These are phyloP conservation scores for Phytophthora nicotianae DNA, from an alignment of 352 stramenopile species.

Conservation along the genomic window DNA sequence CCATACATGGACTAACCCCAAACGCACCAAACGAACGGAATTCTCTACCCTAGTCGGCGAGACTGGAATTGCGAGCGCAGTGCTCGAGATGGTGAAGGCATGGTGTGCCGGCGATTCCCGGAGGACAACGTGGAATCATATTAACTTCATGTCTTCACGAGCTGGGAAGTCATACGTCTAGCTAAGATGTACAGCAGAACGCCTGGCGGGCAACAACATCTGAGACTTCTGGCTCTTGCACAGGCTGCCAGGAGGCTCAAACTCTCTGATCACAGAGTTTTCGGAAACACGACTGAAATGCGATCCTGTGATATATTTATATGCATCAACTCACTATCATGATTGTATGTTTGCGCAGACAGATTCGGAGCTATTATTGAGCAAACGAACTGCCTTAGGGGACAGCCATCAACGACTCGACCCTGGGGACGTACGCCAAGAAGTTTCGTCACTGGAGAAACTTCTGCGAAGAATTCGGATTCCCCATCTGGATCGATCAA, in stretches of 20 bases:
- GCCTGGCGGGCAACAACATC: not conserved
- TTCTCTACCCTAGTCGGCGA: too few relatives aligned
- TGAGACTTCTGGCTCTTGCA: not conserved
- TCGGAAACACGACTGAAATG: not conserved
- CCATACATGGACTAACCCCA: too few relatives aligned
- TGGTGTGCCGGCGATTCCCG: not conserved
- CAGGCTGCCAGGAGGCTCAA: not conserved
- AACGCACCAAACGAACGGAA: too few relatives aligned
- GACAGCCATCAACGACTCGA: not conserved
- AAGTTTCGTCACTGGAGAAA: not conserved
- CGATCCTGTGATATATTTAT: not conserved
- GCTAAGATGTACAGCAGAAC: not conserved
- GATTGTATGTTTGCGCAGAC: not conserved
- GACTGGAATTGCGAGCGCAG: not conserved
- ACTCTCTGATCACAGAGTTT: not conserved
- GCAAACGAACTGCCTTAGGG: not conserved
- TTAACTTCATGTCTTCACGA: not conserved
- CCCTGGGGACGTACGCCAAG: not conserved
- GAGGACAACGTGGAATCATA: not conserved
- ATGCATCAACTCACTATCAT: not conserved
- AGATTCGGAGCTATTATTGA: not conserved
- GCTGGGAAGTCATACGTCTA: not conserved
- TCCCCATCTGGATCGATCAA: not conserved
- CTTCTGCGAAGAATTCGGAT: not conserved
- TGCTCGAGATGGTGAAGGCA: not conserved